phyloP scores from a whole-genome alignment of 768 basidiomycete genomes.

The Tricholoma hemisulphureum region DNA sequence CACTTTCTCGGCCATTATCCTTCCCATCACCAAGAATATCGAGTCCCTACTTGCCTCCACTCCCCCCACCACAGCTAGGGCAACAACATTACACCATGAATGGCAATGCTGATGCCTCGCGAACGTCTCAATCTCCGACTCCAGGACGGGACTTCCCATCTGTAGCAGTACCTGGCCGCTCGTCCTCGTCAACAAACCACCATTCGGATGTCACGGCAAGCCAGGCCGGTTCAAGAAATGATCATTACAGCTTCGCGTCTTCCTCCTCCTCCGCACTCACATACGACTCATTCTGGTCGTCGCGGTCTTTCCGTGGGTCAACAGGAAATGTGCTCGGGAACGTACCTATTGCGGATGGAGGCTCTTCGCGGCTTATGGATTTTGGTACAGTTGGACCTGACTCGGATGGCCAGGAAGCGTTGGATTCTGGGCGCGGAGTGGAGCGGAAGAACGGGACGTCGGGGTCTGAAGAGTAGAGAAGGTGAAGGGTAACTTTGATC shows the following conservation, averaged over 20 bases:
- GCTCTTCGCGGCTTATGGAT: neutral
- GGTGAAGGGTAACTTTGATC: neutral
- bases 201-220: conserved; percentile 11
- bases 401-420: neutral
- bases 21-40: conserved; percentile 5
- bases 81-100: neutral
- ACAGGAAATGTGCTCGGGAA: conserved; percentile 6
- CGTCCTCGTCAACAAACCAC: conserved; percentile 10
- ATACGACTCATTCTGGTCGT: conserved; percentile 66
- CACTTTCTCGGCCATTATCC: neutral
- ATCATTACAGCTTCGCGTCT: conserved; percentile 6
- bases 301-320: conserved; percentile 28
- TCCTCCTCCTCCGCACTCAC: conserved; percentile 39
- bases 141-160: conserved; percentile 7
- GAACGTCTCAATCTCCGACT: conserved; percentile 5
- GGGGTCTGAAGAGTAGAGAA: neutral
- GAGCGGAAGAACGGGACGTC: neutral
- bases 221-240: conserved; percentile 7
- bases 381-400: neutral
- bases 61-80: neutral
- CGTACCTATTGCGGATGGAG: neutral
- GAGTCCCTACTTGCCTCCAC: neutral
- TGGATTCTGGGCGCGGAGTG: neutral
- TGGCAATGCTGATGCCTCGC: neutral
- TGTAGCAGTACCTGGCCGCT: neutral